A percentile compares a stretch with the other conserved stretches of the same genome.
These are phyloP conservation scores for Dillenia turbinata DNA, from an alignment of 164 flowering plant genomes.

Conservation along the genomic window DNA sequence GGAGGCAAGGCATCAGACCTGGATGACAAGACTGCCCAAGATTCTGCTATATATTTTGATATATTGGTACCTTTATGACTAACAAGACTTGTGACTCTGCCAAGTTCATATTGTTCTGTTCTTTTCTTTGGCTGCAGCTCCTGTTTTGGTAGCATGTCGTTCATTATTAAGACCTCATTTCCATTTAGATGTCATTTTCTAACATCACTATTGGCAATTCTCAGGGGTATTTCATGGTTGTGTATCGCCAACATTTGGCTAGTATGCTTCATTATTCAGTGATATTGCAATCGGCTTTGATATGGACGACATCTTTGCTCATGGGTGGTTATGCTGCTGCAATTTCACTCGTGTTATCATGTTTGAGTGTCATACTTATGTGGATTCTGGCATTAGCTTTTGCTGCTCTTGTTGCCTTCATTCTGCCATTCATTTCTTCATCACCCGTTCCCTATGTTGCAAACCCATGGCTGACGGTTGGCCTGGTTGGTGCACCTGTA, in stretches of 20 bases:
- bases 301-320: slow-evolving; percentile 65
- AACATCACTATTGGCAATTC: slow-evolving; percentile 4
- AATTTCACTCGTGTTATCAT: slow-evolving; percentile 57
- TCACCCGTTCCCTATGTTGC: slow-evolving; percentile 79
- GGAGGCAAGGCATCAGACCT: slow-evolving; percentile 26
- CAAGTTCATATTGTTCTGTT: background rate
- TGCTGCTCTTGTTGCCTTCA: slow-evolving; percentile 54
- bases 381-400: slow-evolving; percentile 72
- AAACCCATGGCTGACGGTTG: slow-evolving; percentile 74
- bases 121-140: background rate
- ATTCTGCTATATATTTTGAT: slow-evolving; percentile 73
- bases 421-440: slow-evolving; percentile 57
- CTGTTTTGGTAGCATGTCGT: no score
- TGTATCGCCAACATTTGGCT: slow-evolving; percentile 65
- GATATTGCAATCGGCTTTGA: slow-evolving; percentile 63
- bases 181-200: background rate
- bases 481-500: slow-evolving; percentile 86
- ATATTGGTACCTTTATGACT: slow-evolving; percentile 50
- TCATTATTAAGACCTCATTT: no score
- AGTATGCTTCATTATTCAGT: slow-evolving; percentile 79
- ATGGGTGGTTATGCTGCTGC: slow-evolving; percentile 82
- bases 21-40: slow-evolving; percentile 21
- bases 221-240: slow-evolving; percentile 88
- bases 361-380: slow-evolving; percentile 60
- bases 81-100: background rate